These are phyloP conservation scores for Sphagnum fallax DNA, from an alignment of 228 moss, liverwort and hornwort genomes.

Conservation along the genomic window DNA sequence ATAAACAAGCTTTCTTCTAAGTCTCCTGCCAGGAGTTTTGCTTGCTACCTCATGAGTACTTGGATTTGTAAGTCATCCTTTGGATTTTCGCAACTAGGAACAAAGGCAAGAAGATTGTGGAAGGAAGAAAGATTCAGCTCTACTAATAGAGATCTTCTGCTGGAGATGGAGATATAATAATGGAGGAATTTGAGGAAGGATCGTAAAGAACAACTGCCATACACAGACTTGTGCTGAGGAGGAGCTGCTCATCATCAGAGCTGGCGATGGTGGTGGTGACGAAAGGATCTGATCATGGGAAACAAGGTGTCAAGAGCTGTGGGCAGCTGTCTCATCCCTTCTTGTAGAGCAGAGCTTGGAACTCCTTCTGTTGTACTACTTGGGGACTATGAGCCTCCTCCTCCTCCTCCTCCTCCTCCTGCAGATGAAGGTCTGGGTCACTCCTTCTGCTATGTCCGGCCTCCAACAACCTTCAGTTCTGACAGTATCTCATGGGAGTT, in stretches of 20 bases:
- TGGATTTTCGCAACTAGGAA: not conserved
- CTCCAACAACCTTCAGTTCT: conserved; percentile 27
- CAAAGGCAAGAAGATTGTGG: not conserved
- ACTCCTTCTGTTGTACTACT: conserved; percentile 15
- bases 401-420: conserved; percentile 69
- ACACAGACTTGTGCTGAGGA: no score
- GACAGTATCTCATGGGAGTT: conserved; percentile 14
- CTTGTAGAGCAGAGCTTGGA: conserved; percentile 24
- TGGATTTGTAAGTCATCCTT: no score
- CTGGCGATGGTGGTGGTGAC: not conserved
- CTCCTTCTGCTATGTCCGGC: conserved; percentile 93
- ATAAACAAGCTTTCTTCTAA: no score
- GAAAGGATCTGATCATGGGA: conserved; percentile 22
- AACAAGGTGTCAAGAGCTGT: conserved; percentile 57
- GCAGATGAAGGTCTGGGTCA: conserved; percentile 96
- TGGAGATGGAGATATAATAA: no score
- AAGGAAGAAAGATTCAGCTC: no score
- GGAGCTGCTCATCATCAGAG: no score
- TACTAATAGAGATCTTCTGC: no score
- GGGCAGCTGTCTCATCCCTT: conserved; percentile 66
- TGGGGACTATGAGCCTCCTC: conserved; percentile 28
- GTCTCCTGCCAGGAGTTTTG: no score
- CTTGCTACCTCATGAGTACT: no score
- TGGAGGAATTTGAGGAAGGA: no score
- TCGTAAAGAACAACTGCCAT: no score